phyloP scores from a whole-genome alignment of 2,329 filamentous ascomycete genomes.

The Penicillium sp. region DNA sequence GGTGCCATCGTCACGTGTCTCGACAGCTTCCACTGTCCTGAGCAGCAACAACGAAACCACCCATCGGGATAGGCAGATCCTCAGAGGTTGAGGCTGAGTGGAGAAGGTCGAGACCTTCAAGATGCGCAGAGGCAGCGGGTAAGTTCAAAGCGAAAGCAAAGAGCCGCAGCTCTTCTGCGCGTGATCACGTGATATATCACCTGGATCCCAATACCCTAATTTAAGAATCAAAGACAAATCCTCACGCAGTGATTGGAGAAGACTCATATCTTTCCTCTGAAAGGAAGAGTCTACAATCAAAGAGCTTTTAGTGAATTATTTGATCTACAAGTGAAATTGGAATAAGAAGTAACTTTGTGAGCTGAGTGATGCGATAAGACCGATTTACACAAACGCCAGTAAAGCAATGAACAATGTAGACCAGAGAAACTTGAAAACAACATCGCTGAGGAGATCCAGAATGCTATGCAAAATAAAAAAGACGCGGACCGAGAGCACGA shows the following conservation, averaged over 20 bases:
- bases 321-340: background rate
- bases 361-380: constrained; percentile 17
- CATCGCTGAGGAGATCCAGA: constrained; percentile 24
- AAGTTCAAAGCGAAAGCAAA: background rate
- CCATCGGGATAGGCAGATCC: constrained; percentile 33
- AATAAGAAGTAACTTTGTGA: background rate
- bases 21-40: constrained; percentile 41
- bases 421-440: constrained; percentile 5
- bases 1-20: constrained; percentile 41
- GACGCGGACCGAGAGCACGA: constrained; percentile 26
- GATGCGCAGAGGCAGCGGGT: background rate
- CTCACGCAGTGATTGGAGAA: background rate
- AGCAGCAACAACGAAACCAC: constrained; percentile 33
- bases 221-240: background rate
- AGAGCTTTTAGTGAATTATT: background rate
- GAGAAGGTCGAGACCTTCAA: constrained; percentile 13
- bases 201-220: background rate
- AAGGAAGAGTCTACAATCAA: background rate
- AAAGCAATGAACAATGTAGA: background rate
- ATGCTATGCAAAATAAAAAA: constrained; percentile 28
- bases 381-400: constrained; percentile 9
- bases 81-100: constrained; percentile 18
- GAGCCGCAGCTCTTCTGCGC: constrained; percentile 19
- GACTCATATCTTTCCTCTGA: too few species aligned
- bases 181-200: constrained; percentile 20